Base-by-base conservation (phyloP, 306 rosid genomes). In the Castanopsis chinensis region DNA sequence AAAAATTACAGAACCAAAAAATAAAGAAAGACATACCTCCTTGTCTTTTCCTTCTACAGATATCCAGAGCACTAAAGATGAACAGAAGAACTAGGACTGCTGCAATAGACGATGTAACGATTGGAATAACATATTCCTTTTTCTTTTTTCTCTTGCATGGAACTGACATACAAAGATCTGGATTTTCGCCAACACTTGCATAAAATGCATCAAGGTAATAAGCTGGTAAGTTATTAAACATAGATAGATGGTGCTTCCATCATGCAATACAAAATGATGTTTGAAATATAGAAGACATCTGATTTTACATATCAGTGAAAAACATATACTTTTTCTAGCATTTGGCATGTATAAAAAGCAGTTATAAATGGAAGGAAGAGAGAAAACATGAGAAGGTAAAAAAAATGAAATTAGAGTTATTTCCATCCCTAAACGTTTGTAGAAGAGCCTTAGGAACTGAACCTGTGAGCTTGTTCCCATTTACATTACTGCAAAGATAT, bases 111-210 rank as follows among this genome's bases (percentile, higher is more conserved):
- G 81, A 45, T 73, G 77, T 72, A 30, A 77, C 70, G 18, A 85
- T 18, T 19, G 89, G 91, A 79, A 86, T 20, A 6, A 83, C 54
- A 57, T 45, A 45, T 45, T 74, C 30, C 33, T 21, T 67, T 55
- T 80, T 74, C 64, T 65, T 73, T 14, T 33, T 59, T 4, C 71
- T 71, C 51, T 76, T 55, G 83, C 76, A 35, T 23, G 79, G 32
- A 32, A 55, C 54, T 10, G 63, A 32, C 51, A 12, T 28, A 76
- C 76, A 72, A 32, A 82, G 49, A 76, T 55, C 45, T 20, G 61
- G 77, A 56, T 83, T 85, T 59, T 52, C 73, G n/a, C 54, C 76
- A 8, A 83, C 28, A 37, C 89, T 88, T 43, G 18, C 30, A 58
- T 51, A 49, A 49, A 52, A 27, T 3, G 21, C 53, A 76, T 57